A percentile compares a stretch with the other conserved stretches of the same genome.
These are phyloP conservation scores for Cryptosporidium baileyi DNA, from an alignment of 169 alveolate species.

Conservation along the genomic window DNA sequence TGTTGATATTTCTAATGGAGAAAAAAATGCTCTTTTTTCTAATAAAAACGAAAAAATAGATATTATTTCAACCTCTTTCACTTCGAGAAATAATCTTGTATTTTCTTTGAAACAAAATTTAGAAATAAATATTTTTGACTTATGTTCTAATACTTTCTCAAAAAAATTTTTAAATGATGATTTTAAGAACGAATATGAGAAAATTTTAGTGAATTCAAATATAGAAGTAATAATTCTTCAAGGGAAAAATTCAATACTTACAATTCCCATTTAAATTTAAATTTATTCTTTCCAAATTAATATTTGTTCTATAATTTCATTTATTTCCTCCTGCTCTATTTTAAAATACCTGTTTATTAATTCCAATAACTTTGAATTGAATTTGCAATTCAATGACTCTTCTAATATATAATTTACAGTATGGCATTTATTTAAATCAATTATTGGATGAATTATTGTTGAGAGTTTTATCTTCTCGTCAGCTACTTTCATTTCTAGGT, in stretches of 20 bases:
- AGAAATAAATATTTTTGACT: too few relatives aligned
- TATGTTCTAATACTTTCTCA: too few relatives aligned
- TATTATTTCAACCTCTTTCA: neutral
- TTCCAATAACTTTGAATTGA: neutral
- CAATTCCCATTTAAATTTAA: neutral
- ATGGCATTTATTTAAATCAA: neutral
- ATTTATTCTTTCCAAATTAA: neutral
- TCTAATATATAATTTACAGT: neutral
- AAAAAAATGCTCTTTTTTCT: neutral
- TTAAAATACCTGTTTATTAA: neutral
- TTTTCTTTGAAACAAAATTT: neutral
- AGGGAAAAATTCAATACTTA: neutral
- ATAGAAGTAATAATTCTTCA: neutral
- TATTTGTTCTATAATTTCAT: neutral
- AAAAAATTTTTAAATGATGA: too few relatives aligned
- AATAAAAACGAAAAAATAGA: neutral
- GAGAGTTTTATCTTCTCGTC: neutral
- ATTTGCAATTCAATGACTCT: neutral
- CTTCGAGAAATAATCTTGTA: neutral
- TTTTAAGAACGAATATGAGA: neutral
- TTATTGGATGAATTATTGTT: constrained; percentile 4
- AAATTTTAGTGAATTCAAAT: neutral
- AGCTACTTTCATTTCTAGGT: too few relatives aligned
- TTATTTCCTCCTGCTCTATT: constrained; percentile 22
- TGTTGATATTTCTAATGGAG: constrained; percentile 34